A percentile compares a stretch with the other conserved stretches of the same genome.
These are phyloP conservation scores for Pichia manshurica DNA, from an alignment of 805 yeast species.

Conservation along the genomic window DNA sequence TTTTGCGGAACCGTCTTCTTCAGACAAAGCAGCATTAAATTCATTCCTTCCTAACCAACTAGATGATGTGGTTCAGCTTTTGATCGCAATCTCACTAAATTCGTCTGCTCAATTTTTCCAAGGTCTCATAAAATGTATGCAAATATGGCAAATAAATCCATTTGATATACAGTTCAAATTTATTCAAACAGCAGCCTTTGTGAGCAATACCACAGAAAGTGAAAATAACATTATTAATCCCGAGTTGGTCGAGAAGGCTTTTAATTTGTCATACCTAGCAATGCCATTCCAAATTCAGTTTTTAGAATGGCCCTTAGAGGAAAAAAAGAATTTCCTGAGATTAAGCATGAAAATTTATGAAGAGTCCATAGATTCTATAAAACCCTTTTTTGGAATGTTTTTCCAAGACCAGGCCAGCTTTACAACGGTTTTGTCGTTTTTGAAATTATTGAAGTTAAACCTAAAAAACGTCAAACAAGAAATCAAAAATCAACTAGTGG, in stretches of 20 bases:
- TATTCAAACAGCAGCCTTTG: slow-evolving; percentile 10
- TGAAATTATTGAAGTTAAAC: slow-evolving; percentile 18
- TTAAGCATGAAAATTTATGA: slow-evolving; percentile 16
- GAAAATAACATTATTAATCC: slow-evolving; percentile 16
- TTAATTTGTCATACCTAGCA: slow-evolving; percentile 22
- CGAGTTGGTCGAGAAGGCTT: slow-evolving; percentile 19
- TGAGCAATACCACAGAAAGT: slow-evolving; percentile 6
- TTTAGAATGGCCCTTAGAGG: slow-evolving; percentile 25
- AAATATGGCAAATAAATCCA: slow-evolving; percentile 31
- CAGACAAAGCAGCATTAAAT: neutral
- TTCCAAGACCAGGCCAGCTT: slow-evolving; percentile 20
- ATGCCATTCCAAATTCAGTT: slow-evolving; percentile 22
- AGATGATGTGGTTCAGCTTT: slow-evolving; percentile 4
- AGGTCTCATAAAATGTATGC: slow-evolving; percentile 25
- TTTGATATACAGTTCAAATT: slow-evolving; percentile 19
- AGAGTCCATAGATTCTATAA: slow-evolving; percentile 12
- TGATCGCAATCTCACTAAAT: slow-evolving; percentile 17
- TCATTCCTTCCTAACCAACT: slow-evolving; percentile 13
- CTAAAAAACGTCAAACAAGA: slow-evolving; percentile 11
- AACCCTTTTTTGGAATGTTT: slow-evolving; percentile 14
- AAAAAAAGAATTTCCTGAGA: slow-evolving; percentile 13
- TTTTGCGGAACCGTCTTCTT: slow-evolving; percentile 1
- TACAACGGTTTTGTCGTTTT: slow-evolving; percentile 18
- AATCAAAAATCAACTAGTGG: slow-evolving; percentile 13
- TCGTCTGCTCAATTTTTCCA: slow-evolving; percentile 22